These are phyloP conservation scores for Acacia concinna DNA, from an alignment of 331 rosid species.

Conservation along the genomic window DNA sequence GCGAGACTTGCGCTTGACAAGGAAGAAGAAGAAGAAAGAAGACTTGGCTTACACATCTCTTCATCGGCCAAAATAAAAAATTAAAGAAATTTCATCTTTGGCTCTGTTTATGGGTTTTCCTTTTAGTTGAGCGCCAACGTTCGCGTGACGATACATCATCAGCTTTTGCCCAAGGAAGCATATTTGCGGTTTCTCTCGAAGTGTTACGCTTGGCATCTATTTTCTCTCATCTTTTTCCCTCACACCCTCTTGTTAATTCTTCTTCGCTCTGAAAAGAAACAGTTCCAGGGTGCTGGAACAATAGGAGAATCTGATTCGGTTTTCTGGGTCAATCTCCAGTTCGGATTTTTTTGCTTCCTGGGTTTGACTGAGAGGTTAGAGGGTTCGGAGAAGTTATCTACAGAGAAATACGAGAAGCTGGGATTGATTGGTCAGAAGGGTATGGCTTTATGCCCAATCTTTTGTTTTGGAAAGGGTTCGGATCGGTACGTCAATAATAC, in stretches of 20 bases:
- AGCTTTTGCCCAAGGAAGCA: slow-evolving; percentile 20
- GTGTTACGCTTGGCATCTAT: slow-evolving; percentile 40
- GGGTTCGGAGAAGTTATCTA: not conserved
- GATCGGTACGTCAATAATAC: slow-evolving; percentile 49
- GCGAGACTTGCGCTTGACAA: slow-evolving; percentile 25
- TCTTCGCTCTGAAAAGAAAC: slow-evolving; percentile 22
- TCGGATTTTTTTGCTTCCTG: slow-evolving; percentile 27
- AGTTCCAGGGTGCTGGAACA: not conserved
- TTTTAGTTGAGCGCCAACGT: slow-evolving; percentile 28
- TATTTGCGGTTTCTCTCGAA: slow-evolving; percentile 20
- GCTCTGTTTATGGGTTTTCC: not conserved
- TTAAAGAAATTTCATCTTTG: not conserved
- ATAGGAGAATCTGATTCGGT: slow-evolving; percentile 11
- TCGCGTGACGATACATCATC: slow-evolving; percentile 22
- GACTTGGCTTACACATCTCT: slow-evolving; percentile 22
- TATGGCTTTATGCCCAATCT: slow-evolving; percentile 52
- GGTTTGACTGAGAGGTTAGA: slow-evolving; percentile 5
- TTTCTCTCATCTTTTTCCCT: slow-evolving; percentile 9
- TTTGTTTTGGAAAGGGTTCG: slow-evolving; percentile 48
- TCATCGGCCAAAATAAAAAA: slow-evolving; percentile 16
- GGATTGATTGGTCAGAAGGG: slow-evolving; percentile 35
- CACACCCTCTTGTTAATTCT: slow-evolving; percentile 17
- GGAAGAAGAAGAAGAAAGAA: slow-evolving; percentile 1
- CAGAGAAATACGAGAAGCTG: slow-evolving; percentile 15
- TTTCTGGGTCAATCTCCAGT: slow-evolving; percentile 31